phyloP scores from a whole-genome alignment of 192 early-diverging fungal genomes.

The Coemansia sp. region DNA sequence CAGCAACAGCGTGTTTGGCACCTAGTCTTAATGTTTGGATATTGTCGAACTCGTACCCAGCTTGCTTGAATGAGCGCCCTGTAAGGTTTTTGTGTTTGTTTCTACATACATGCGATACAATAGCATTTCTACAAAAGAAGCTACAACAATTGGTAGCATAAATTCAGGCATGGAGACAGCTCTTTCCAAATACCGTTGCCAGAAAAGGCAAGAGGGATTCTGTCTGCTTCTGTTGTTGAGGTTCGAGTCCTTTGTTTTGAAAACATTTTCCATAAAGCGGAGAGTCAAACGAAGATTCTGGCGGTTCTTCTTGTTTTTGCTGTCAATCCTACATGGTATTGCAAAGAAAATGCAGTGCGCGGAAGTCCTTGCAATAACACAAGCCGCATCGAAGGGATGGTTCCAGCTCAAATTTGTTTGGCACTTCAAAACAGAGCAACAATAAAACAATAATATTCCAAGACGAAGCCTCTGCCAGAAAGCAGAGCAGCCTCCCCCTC shows the following conservation, averaged over 20 bases:
- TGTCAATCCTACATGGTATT: not conserved
- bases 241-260: not conserved
- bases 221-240: not conserved
- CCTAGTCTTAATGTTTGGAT: no score
- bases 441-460: no score
- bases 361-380: not conserved
- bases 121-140: not conserved
- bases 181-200: not conserved
- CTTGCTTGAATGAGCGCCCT: no score
- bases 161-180: not conserved
- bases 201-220: not conserved
- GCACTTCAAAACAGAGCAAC: no score
- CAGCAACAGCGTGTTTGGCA: constrained; percentile 15
- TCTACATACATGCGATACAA: no score
- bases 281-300: not conserved
- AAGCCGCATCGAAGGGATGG: not conserved
- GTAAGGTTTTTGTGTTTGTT: no score
- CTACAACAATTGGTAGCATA: not conserved
- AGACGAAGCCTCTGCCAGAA: no score
- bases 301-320: not conserved
- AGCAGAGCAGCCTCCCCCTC: no score
- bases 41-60: no score
- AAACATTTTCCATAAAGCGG: not conserved
- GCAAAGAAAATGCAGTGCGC: not conserved
- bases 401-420: not conserved